Evolutionary conservation across 2,329 filamentous ascomycete genomes (phyloP), one percentile per base, ranked within the genome.

Genomic region (Ramichloridium luteum): DNA sequence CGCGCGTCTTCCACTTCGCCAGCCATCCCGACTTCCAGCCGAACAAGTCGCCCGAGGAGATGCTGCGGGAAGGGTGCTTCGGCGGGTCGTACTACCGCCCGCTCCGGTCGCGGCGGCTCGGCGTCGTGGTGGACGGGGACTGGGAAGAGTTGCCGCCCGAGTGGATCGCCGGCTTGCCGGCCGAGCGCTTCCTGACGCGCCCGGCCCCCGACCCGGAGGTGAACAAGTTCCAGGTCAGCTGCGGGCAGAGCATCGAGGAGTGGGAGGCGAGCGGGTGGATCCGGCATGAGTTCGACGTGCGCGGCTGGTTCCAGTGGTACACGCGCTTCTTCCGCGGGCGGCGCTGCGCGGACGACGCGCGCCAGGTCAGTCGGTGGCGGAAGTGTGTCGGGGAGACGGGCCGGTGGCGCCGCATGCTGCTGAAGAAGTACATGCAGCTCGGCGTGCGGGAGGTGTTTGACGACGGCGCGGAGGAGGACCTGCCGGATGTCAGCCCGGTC

Each of bases 271-370:
- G 57, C 3, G 68, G 68, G 0, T 72, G 67, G 68, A 70, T 72
- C 28, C 54, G 56, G n/a, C 67, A 69, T 39, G 54, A 57, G 14
- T 60, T 61, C 32, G 68, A 72, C 45, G 61, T 68, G 2, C 47
- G 68, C 27, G 68, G 67, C 4, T 72, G 66, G 67, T 70, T 70
- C 41, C 67, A 71, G 44, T 71, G 67, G 67, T 71, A 70, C 44
- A 62, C 59, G 29, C 58, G 66, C 0, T 70, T 70, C 46, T 70
- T 62, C 48, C 55, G 54, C 13, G 67, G 67, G 0, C 44, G 67
- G 23, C 49, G 68, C 15, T 68, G 67, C 39, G 62, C 57, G 0
- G 66, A 70, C 31, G 67, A 70, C 39, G 65, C 62, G 18, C 54
- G 67, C 34, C 67, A 72, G 50, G 56, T 70, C 4, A 53, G 55